phyloP scores from a whole-genome alignment of 768 basidiomycete genomes.

The Phallus indusiatus region DNA sequence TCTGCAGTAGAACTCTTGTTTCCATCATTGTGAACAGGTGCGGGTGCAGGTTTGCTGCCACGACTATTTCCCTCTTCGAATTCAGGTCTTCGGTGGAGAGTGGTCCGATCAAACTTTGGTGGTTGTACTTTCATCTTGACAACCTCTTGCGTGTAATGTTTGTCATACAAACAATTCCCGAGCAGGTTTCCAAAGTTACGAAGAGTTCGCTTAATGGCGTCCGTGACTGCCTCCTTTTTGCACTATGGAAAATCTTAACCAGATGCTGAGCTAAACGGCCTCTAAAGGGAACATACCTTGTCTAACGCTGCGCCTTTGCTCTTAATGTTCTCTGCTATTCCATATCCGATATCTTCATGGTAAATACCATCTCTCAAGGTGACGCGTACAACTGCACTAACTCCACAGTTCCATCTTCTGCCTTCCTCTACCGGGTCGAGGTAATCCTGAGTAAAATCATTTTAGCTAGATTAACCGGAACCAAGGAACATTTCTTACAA shows the following conservation, averaged over 20 bases:
- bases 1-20: neutral
- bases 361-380: constrained; percentile 79
- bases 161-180: constrained; percentile 98
- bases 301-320: constrained; percentile 82
- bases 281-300: constrained; percentile 50
- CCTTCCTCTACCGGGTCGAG: constrained; percentile 66
- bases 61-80: constrained; percentile 36
- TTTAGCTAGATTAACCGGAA: neutral
- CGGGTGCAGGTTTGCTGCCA: neutral
- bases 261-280: neutral
- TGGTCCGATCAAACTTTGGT: constrained; percentile 56
- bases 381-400: constrained; percentile 79
- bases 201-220: constrained; percentile 84
- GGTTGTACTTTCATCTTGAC: constrained; percentile 78
- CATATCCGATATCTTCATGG: constrained; percentile 94
- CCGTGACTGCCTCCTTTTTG: constrained; percentile 97
- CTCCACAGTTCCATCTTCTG: constrained; percentile 57
- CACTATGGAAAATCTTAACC: constrained; percentile 41
- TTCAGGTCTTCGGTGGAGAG: constrained; percentile 63
- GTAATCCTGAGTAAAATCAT: constrained; percentile 37
- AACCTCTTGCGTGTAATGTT: constrained; percentile 75
- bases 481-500: constrained; percentile 17
- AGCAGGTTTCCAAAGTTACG: constrained; percentile 90
- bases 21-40: neutral
- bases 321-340: constrained; percentile 74